Conservation (phyloP, 2,329 filamentous ascomycete genomes). For the Fusarium illudens region DNA sequence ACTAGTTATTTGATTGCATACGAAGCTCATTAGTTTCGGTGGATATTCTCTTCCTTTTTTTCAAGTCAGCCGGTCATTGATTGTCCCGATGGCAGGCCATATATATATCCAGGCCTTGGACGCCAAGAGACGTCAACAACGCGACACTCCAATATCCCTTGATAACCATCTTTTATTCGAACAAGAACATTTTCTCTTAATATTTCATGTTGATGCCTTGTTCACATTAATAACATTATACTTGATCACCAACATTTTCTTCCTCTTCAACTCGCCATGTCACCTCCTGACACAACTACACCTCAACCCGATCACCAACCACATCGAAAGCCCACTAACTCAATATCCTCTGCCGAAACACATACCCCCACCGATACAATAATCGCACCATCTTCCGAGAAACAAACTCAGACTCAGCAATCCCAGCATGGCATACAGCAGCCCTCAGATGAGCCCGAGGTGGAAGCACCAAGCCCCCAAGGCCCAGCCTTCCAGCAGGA, state of each 20-base stretch:
- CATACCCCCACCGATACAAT: not conserved
- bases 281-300: not conserved
- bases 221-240: not conserved
- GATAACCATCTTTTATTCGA: not conserved
- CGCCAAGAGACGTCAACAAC: not conserved
- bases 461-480: constrained; percentile 24
- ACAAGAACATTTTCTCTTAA: not conserved
- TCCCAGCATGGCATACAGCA: not conserved
- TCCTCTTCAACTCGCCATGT: constrained; percentile 18
- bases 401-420: not conserved
- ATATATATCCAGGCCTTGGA: constrained; percentile 27
- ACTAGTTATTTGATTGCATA: not conserved
- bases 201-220: not conserved
- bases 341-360: constrained; percentile 31
- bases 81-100: constrained; percentile 22
- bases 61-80: constrained; percentile 10
- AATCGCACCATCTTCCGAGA: not conserved
- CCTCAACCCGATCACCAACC: not conserved
- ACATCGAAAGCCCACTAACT: constrained; percentile 28
- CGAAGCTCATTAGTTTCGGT: not conserved
- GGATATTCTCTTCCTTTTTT: not conserved
- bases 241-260: not conserved
- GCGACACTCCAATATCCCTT: not conserved
- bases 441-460: constrained; percentile 15
- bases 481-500: constrained; percentile 39